A percentile compares a stretch with the other conserved stretches of the same genome.
Conservation (phyloP, 805 yeast genomes). For the Suhomyces sp. region DNA sequence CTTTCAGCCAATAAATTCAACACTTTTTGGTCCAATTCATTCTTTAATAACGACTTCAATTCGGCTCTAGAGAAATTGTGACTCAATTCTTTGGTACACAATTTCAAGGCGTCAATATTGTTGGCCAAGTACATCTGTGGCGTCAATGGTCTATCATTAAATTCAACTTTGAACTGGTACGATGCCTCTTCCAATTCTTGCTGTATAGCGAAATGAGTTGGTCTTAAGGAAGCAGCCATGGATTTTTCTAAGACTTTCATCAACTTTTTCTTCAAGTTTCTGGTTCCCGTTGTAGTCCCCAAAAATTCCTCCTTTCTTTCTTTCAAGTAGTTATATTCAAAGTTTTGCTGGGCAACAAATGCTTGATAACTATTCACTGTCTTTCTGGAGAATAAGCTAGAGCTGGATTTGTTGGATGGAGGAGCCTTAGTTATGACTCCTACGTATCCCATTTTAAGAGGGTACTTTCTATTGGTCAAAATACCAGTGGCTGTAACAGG, state of each 20-base stretch:
- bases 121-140: conserved; percentile 93
- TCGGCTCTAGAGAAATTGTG: conserved; percentile 80
- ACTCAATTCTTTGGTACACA: conserved; percentile 83
- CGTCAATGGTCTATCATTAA: conserved; percentile 89
- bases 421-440: conserved; percentile 94
- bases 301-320: conserved; percentile 56
- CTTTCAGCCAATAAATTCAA: conserved; percentile 82
- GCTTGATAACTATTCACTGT: conserved; percentile 54
- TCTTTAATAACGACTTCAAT: conserved; percentile 70
- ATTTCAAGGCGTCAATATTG: conserved; percentile 81
- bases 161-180: conserved; percentile 92
- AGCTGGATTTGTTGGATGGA: conserved; percentile 22
- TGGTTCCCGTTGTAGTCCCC: conserved; percentile 74
- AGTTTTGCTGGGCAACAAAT: conserved; percentile 63
- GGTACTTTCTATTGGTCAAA: conserved; percentile 77
- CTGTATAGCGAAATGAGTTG: conserved; percentile 80
- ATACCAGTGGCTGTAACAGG: conserved; percentile 67
- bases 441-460: conserved; percentile 93
- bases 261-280: conserved; percentile 69
- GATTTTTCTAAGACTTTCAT: conserved; percentile 85
- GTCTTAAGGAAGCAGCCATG: conserved; percentile 84
- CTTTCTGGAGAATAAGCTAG: conserved; percentile 47
- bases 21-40: conserved; percentile 85
- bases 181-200: conserved; percentile 92
- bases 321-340: conserved; percentile 55